A percentile compares a stretch with the other conserved stretches of the same genome.
phyloP scores from a whole-genome alignment of 495 filamentous ascomycete species.

The Podospora sp. region DNA sequence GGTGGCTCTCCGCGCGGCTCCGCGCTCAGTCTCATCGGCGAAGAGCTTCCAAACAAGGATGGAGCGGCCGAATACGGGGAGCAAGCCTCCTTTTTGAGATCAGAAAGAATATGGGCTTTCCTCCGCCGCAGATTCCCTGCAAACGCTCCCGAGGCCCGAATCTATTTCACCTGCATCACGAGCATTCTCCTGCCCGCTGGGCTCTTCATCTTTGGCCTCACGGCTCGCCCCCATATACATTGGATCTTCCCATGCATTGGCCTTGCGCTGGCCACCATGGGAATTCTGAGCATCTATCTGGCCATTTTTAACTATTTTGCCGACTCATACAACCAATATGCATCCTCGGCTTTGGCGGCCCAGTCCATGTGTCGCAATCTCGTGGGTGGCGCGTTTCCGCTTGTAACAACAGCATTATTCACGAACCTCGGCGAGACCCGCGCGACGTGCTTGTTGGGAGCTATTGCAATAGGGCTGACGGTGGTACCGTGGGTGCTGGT shows the following conservation, averaged over 20 bases:
- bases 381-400: conserved; percentile 78
- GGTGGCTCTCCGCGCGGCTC: neutral
- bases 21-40: conserved; percentile 26
- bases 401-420: conserved; percentile 75
- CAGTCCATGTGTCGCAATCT: conserved; percentile 86
- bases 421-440: conserved; percentile 67
- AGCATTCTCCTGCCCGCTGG: conserved; percentile 68
- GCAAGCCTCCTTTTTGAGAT: neutral
- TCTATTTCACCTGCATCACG: conserved; percentile 82
- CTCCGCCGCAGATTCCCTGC: conserved; percentile 44
- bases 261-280: conserved; percentile 76
- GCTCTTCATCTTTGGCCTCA: conserved; percentile 75
- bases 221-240: conserved; percentile 63
- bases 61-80: conserved; percentile 24
- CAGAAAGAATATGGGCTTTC: conserved; percentile 38
- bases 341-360: conserved; percentile 83
- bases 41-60: neutral
- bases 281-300: conserved; percentile 86
- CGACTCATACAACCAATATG: conserved; percentile 85
- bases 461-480: conserved; percentile 69
- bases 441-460: conserved; percentile 78
- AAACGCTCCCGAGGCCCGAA: conserved; percentile 70
- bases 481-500: conserved; percentile 85
- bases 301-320: conserved; percentile 93
- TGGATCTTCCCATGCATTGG: conserved; percentile 79